Percentiles rank a stretch among this genome's conserved stretches.
These are phyloP conservation scores for Sporothrix phasma DNA, from an alignment of 2,329 filamentous ascomycete species.

Conservation along the genomic window DNA sequence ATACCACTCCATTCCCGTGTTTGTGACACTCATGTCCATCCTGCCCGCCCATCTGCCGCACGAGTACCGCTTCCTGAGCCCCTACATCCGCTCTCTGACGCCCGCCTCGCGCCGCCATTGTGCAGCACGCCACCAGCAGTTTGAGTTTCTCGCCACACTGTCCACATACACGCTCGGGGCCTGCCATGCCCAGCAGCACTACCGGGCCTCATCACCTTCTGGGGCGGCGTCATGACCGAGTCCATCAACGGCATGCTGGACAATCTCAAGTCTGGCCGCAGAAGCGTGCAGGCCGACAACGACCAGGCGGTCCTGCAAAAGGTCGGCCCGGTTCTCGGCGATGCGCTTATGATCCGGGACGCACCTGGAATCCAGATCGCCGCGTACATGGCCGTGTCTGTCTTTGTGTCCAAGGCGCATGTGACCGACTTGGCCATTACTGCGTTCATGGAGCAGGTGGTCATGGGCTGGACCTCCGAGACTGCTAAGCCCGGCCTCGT, in stretches of 20 bases:
- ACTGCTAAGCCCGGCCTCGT: constrained; percentile 65
- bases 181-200: constrained; percentile 60
- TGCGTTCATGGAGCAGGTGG: constrained; percentile 81
- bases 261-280: constrained; percentile 62
- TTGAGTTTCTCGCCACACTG: constrained; percentile 62
- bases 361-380: constrained; percentile 72
- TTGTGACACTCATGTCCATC: constrained; percentile 78
- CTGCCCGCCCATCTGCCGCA: constrained; percentile 64
- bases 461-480: constrained; percentile 63
- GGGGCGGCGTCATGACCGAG: constrained; percentile 81
- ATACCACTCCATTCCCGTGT: constrained; percentile 79
- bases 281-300: constrained; percentile 66
- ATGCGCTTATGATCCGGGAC: constrained; percentile 65
- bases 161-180: constrained; percentile 71
- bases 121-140: constrained; percentile 76
- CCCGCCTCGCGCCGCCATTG: constrained; percentile 70
- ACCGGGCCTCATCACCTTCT: constrained; percentile 75
- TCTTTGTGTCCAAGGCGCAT: constrained; percentile 73
- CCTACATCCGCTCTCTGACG: constrained; percentile 70
- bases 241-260: constrained; percentile 76
- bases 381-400: constrained; percentile 82
- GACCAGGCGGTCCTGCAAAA: constrained; percentile 66
- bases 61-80: constrained; percentile 73
- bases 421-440: constrained; percentile 73
- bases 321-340: constrained; percentile 60